A percentile compares a stretch with the other conserved stretches of the same genome.
These are phyloP conservation scores for Ensete ventricosum DNA, from an alignment of 176 grass and related monocot species.

Conservation along the genomic window DNA sequence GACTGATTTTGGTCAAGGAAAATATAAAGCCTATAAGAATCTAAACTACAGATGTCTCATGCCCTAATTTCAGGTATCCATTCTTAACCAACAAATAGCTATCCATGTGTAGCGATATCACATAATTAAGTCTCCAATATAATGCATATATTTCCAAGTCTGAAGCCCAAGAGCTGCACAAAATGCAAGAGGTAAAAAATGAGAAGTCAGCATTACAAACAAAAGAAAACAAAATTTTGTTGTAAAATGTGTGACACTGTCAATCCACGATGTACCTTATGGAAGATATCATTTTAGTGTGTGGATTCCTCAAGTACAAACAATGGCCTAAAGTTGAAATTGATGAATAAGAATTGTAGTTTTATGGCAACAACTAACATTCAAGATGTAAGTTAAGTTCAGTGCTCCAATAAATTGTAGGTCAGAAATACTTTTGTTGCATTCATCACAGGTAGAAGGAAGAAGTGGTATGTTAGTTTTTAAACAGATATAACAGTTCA, in stretches of 20 bases:
- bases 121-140: not conserved
- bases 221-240: too few species aligned
- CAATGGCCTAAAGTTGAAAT: too few species aligned
- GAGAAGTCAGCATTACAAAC: too few species aligned
- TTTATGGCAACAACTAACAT: too few species aligned
- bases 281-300: too few species aligned
- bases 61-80: not conserved
- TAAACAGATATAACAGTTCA: too few species aligned
- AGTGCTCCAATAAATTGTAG: not conserved
- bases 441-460: not conserved
- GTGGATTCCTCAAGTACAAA: too few species aligned
- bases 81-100: not conserved
- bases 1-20: constrained; percentile 76
- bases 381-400: not conserved
- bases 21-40: not conserved
- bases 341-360: too few species aligned
- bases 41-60: not conserved
- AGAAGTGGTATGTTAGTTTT: too few species aligned
- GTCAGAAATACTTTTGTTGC: not conserved
- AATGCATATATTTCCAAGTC: not conserved
- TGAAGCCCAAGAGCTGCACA: not conserved
- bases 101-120: not conserved
- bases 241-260: too few species aligned
- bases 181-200: too few species aligned
- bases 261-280: too few species aligned